These are phyloP conservation scores for Ophiostoma quercus DNA, from an alignment of 2,329 filamentous ascomycete genomes.

Conservation along the genomic window DNA sequence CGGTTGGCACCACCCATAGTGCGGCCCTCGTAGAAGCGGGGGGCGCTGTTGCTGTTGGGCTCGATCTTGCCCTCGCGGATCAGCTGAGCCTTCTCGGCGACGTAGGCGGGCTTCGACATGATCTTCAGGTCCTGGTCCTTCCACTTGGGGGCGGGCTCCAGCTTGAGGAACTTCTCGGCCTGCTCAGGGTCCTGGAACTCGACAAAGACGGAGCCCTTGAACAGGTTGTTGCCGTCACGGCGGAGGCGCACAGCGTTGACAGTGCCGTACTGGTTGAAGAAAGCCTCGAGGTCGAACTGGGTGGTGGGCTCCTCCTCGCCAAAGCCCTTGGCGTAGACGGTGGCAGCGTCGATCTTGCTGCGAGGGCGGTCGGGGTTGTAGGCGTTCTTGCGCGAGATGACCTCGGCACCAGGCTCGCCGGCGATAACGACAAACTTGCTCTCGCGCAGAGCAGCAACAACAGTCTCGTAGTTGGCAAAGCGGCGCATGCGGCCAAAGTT, in stretches of 20 bases:
- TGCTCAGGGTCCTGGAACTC: slow-evolving; percentile 79
- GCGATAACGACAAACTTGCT: slow-evolving; percentile 68
- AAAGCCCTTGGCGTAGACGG: slow-evolving; percentile 92
- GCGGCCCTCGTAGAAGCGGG: slow-evolving; percentile 46
- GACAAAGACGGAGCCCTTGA: slow-evolving; percentile 96
- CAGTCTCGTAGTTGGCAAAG: slow-evolving; percentile 80
- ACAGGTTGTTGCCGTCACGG: slow-evolving; percentile 63
- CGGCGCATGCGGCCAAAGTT: slow-evolving; percentile 93
- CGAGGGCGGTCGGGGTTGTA: slow-evolving; percentile 55
- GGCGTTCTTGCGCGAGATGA: slow-evolving; percentile 69
- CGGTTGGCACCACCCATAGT: slow-evolving; percentile 36
- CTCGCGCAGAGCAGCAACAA: slow-evolving; percentile 76
- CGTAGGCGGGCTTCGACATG: slow-evolving; percentile 85
- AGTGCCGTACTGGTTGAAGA: slow-evolving; percentile 71
- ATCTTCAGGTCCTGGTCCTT: slow-evolving; percentile 73
- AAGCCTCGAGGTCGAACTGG: slow-evolving; percentile 90
- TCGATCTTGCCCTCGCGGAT: slow-evolving; percentile 66
- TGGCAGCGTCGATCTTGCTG: slow-evolving; percentile 64
- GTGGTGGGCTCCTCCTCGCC: slow-evolving; percentile 75
- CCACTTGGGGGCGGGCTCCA: slow-evolving; percentile 79
- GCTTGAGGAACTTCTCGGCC: slow-evolving; percentile 70
- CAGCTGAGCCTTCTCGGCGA: slow-evolving; percentile 66
- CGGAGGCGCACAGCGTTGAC: slow-evolving; percentile 82
- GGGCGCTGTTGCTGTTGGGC: slow-evolving; percentile 45
- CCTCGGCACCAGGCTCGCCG: slow-evolving; percentile 67